A percentile compares a stretch with the other conserved stretches of the same genome.
phyloP scores from a whole-genome alignment of 78 protist species.

The Dictyostelium brefeldianum region DNA sequence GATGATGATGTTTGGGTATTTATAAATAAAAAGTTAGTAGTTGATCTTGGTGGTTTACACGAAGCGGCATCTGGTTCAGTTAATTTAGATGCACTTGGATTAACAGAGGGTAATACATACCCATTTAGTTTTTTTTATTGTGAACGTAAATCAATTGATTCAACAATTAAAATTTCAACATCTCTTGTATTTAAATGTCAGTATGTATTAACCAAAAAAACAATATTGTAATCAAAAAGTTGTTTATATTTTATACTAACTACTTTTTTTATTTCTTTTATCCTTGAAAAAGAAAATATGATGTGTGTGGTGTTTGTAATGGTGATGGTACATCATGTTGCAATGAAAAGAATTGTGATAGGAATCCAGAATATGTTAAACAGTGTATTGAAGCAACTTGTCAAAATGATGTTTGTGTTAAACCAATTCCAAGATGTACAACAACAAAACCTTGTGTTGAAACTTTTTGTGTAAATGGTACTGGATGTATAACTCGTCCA shows the following conservation, averaged over 20 bases:
- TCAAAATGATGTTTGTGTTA: background rate
- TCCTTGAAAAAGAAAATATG: background rate
- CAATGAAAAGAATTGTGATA: background rate
- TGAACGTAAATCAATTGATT: constrained; percentile 44
- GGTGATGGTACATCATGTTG: constrained; percentile 25
- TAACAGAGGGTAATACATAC: constrained; percentile 4
- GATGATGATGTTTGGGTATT: constrained; percentile 35
- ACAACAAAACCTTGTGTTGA: background rate
- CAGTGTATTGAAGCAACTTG: background rate
- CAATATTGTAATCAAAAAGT: no score
- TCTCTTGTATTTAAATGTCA: background rate
- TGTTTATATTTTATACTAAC: no score
- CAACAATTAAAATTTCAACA: constrained; percentile 17
- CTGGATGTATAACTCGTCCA: background rate
- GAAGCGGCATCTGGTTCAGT: background rate
- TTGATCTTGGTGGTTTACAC: constrained; percentile 79
- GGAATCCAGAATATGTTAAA: background rate
- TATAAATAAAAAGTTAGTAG: constrained; percentile 29
- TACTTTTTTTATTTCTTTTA: no score
- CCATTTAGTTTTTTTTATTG: constrained; percentile 67
- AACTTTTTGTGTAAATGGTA: background rate
- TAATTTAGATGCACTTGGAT: background rate
- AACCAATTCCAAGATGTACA: background rate
- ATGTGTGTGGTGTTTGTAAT: constrained; percentile 67
- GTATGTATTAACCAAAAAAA: no score